Conservation (phyloP, 1,284 basidiomycete species). For the Ceratobasidium sp. region DNA sequence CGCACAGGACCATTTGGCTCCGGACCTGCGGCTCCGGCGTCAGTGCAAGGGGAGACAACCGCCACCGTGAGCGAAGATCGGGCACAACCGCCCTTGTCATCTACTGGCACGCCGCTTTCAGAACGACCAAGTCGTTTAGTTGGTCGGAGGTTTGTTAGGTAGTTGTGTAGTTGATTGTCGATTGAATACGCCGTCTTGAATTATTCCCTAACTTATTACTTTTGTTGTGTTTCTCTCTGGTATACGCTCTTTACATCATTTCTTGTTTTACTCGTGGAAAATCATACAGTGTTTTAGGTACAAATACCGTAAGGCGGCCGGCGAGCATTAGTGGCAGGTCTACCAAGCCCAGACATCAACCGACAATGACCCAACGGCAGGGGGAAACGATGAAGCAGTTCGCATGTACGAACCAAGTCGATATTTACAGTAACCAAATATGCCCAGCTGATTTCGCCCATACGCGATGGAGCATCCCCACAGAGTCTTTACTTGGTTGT, state of each 20-base stretch:
- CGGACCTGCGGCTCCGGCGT: neutral
- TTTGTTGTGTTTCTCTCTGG: neutral
- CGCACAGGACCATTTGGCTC: slow-evolving; percentile 17
- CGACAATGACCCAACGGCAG: too few relatives aligned
- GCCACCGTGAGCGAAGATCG: neutral
- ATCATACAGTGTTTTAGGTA: too few relatives aligned
- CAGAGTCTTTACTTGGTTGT: too few relatives aligned
- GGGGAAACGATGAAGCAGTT: too few relatives aligned
- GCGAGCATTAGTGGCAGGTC: too few relatives aligned
- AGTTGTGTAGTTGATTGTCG: neutral
- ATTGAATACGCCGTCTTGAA: slow-evolving; percentile 6
- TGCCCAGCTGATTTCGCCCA: too few relatives aligned
- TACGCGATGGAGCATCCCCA: too few relatives aligned
- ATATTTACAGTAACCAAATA: too few relatives aligned
- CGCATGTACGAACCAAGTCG: too few relatives aligned
- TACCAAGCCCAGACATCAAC: too few relatives aligned
- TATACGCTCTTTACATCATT: neutral
- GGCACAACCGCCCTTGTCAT: neutral
- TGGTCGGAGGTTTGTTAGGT: slow-evolving; percentile 27
- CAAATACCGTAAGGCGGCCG: too few relatives aligned
- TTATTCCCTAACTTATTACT: slow-evolving; percentile 38
- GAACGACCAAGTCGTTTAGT: slow-evolving; percentile 30
- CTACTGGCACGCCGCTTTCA: neutral
- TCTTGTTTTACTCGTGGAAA: neutral
- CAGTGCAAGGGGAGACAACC: neutral